These are phyloP conservation scores for Lachnellula willkommii DNA, from an alignment of 2,329 filamentous ascomycete genomes.

Conservation along the genomic window DNA sequence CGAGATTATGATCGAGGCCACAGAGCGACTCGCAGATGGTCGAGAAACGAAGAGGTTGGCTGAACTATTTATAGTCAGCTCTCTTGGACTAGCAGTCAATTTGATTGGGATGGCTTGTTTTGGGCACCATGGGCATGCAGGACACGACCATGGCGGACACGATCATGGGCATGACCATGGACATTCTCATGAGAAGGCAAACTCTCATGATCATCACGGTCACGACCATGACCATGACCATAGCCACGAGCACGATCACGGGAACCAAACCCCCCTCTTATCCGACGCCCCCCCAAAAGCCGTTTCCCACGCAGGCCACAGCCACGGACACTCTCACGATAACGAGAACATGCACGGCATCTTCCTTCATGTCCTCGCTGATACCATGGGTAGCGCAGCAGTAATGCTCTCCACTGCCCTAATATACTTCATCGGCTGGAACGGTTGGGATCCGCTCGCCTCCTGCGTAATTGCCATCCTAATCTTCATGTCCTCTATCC, in stretches of 20 bases:
- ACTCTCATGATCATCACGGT: constrained; percentile 15
- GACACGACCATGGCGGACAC: constrained; percentile 36
- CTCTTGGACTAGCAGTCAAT: constrained; percentile 81
- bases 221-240: constrained; percentile 31
- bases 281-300: constrained; percentile 7
- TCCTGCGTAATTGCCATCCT: constrained; percentile 90
- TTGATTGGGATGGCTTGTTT: constrained; percentile 67
- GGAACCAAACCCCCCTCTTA: constrained; percentile 14
- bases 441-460: constrained; percentile 89
- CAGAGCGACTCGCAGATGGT: constrained; percentile 79
- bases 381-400: constrained; percentile 88
- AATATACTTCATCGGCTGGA: constrained; percentile 83
- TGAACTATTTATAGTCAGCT: constrained; percentile 85
- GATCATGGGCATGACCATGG: constrained; percentile 27
- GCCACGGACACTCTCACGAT: constrained; percentile 55
- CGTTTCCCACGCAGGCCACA: constrained; percentile 29
- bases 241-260: constrained; percentile 26
- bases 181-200: constrained; percentile 12
- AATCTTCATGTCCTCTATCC: constrained; percentile 87
- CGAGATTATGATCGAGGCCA: constrained; percentile 92
- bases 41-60: constrained; percentile 76
- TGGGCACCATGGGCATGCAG: constrained; percentile 41
- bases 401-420: constrained; percentile 88
- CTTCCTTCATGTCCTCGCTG: constrained; percentile 89
- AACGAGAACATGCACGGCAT: constrained; percentile 99